A percentile compares a stretch with the other conserved stretches of the same genome.
Evolutionary conservation across 805 yeast genomes (phyloP).

Genomic region (Metschnikowia shivogae): DNA sequence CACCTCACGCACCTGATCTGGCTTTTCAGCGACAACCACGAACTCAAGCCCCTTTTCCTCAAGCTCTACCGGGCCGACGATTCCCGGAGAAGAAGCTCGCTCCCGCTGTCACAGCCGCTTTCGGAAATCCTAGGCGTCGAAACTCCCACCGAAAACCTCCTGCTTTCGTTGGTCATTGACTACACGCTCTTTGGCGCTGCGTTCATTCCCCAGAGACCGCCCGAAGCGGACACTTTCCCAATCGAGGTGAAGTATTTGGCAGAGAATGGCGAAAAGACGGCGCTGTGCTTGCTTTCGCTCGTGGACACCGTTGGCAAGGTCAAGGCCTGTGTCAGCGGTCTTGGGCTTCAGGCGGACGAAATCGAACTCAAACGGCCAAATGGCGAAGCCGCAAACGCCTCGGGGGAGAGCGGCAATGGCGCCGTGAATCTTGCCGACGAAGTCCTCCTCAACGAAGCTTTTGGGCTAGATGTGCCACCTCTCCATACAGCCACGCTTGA

Average conservation of each 20-base stretch:
- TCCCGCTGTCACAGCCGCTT: conserved; percentile 14
- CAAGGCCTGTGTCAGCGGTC: conserved; percentile 18
- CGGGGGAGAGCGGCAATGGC: not conserved
- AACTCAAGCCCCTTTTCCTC: conserved; percentile 26
- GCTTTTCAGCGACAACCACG: conserved; percentile 21
- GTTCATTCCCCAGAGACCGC: conserved; percentile 22
- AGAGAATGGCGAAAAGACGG: conserved; percentile 2
- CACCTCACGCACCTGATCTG: conserved; percentile 29
- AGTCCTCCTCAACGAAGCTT: conserved; percentile 9
- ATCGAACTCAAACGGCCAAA: not conserved
- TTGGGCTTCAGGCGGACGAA: not conserved
- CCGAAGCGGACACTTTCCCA: conserved; percentile 24
- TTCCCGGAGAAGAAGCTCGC: not conserved
- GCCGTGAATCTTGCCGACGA: conserved; percentile 4
- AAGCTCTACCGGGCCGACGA: conserved; percentile 13
- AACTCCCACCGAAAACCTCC: conserved; percentile 1
- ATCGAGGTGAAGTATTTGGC: conserved; percentile 9
- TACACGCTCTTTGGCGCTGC: conserved; percentile 20
- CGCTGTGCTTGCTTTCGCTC: conserved; percentile 20
- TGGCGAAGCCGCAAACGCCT: no score
- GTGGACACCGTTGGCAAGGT: conserved; percentile 18
- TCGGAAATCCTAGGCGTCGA: conserved; percentile 11
- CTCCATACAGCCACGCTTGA: conserved; percentile 13
- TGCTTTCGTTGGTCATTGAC: conserved; percentile 19
- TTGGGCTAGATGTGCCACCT: conserved; percentile 29